Conservation (phyloP, 2,329 filamentous ascomycete species). For the Ascochyta fabae region DNA sequence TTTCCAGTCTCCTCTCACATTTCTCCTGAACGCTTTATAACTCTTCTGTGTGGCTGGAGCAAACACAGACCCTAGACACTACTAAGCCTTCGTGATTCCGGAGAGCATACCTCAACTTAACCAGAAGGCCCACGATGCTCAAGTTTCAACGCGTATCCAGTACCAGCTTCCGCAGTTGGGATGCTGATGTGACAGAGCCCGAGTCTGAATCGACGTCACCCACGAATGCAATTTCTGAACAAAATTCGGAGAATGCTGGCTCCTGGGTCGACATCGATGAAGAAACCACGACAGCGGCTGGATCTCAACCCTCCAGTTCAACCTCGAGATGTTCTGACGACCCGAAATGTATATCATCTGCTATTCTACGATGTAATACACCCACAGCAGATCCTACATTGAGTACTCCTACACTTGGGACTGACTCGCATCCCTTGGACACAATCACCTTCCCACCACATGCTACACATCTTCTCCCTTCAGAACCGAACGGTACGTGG, state of each 20-base stretch:
- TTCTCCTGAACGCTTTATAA: too few relatives aligned
- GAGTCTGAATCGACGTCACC: not conserved
- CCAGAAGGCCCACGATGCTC: not conserved
- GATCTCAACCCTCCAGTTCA: not conserved
- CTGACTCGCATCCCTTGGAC: constrained; percentile 2
- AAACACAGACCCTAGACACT: too few relatives aligned
- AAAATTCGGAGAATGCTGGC: not conserved
- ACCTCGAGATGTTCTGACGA: not conserved
- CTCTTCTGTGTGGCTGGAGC: too few relatives aligned
- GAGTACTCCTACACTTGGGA: not conserved
- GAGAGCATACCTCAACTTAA: not conserved
- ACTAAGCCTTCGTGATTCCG: too few relatives aligned
- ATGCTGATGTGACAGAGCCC: not conserved
- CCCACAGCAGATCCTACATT: not conserved
- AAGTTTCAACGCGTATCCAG: not conserved
- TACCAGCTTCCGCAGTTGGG: not conserved
- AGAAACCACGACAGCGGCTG: not conserved
- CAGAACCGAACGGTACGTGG: constrained; percentile 19
- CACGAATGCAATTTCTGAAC: not conserved
- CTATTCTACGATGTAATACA: not conserved
- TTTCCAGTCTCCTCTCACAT: too few relatives aligned
- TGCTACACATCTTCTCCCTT: constrained; percentile 14
- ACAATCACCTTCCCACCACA: constrained; percentile 17
- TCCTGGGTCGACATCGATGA: not conserved
- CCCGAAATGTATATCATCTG: too few relatives aligned